Conservation (phyloP, 2,329 filamentous ascomycete genomes). For the Macroventuria anomochaeta region DNA sequence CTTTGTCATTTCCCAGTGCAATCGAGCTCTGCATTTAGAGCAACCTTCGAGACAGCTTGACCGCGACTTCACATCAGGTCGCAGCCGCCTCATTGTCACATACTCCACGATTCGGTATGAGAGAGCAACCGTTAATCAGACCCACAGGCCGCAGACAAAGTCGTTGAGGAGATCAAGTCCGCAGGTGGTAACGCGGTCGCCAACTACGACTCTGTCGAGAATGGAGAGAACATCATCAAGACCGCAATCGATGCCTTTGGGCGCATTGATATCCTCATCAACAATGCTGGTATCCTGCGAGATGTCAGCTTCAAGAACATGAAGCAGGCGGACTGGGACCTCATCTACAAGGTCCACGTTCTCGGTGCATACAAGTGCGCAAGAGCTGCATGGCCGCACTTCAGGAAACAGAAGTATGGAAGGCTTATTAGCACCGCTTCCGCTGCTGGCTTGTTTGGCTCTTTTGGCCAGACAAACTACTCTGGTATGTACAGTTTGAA, state of each 20-base stretch:
- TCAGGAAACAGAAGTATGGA: conserved; percentile 98
- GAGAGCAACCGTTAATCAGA: conserved; percentile 18
- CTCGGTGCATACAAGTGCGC: conserved; percentile 95
- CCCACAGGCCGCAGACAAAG: conserved; percentile 76
- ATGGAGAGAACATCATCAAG: conserved; percentile 93
- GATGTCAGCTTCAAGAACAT: conserved; percentile 99
- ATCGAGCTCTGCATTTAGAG: neutral
- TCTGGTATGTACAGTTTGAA: conserved; percentile 62
- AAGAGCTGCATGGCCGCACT: conserved; percentile 93
- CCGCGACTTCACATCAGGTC: neutral
- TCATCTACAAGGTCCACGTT: conserved; percentile 91
- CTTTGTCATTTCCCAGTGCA: too few relatives aligned
- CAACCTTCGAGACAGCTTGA: neutral
- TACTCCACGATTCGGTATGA: neutral
- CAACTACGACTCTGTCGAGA: conserved; percentile 95
- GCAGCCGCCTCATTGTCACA: neutral
- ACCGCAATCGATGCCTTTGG: conserved; percentile 82
- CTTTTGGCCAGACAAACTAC: conserved; percentile 96
- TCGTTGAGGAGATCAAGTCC: conserved; percentile 82
- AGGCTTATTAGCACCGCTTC: conserved; percentile 96
- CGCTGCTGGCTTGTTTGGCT: conserved; percentile 93
- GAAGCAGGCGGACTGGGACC: conserved; percentile 95
- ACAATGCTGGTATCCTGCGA: conserved; percentile 95
- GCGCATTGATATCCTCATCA: conserved; percentile 92
- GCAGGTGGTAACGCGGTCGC: conserved; percentile 94